Evolutionary conservation across 139 green algal species (phyloP).

Genomic region (Volvox africanus): DNA sequence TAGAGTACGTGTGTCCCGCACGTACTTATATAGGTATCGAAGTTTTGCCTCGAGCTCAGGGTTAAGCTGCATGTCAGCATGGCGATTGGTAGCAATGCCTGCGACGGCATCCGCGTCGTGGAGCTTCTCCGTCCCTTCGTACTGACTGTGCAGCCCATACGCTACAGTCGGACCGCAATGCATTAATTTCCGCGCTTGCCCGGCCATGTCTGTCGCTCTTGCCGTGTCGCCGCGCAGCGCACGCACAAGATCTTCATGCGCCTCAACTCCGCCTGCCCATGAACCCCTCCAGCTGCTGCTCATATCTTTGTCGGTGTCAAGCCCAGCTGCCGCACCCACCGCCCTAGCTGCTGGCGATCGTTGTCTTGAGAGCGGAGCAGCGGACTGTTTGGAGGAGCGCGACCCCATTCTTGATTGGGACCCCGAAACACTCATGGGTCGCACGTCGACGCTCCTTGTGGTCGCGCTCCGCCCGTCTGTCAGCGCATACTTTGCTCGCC

Average conservation of each 20-base stretch:
- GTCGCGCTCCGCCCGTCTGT: neutral
- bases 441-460: neutral
- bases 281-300: too few species aligned
- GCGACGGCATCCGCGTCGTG: neutral
- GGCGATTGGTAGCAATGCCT: neutral
- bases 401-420: too few species aligned
- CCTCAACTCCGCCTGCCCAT: neutral
- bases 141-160: too few species aligned
- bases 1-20: too few species aligned
- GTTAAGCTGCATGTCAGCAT: conserved; percentile 30
- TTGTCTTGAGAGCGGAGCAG: too few species aligned
- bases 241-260: neutral
- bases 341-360: too few species aligned
- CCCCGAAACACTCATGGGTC: neutral
- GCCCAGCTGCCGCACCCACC: too few species aligned
- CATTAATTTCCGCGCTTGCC: neutral
- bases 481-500: conserved; percentile 4
- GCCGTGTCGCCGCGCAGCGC: neutral
- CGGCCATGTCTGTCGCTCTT: neutral
- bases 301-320: too few species aligned
- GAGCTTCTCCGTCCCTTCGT: neutral
- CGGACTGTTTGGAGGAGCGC: too few species aligned
- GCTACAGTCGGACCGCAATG: neutral
- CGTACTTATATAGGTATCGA: conserved; percentile 22
- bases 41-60: conserved; percentile 20